phyloP scores from a whole-genome alignment of 176 grass and related monocot species.

The Eleusine indica region DNA sequence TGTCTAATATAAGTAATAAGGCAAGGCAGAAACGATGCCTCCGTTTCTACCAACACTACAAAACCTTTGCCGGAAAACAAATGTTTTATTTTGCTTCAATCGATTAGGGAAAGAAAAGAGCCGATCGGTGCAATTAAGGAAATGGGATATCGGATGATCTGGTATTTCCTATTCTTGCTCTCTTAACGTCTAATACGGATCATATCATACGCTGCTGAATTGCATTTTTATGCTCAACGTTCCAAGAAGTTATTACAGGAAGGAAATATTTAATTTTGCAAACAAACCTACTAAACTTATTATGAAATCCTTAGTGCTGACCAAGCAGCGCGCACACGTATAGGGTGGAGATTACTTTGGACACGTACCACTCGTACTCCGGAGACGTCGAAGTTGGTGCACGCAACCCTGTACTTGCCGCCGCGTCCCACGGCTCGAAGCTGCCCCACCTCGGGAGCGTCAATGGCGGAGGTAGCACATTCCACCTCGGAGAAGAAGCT shows the following conservation, averaged over 20 bases:
- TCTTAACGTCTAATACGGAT: background rate
- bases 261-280: background rate
- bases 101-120: background rate
- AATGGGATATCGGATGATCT: background rate
- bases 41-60: too few relatives aligned
- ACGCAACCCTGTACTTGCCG: conserved; percentile 22
- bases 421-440: background rate
- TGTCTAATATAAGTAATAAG: too few relatives aligned
- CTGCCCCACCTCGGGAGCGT: conserved; percentile 34
- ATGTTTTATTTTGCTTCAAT: too few relatives aligned
- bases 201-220: background rate
- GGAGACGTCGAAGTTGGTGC: conserved; percentile 34
- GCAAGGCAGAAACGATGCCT: too few relatives aligned
- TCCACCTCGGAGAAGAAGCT: background rate
- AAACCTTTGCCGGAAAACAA: too few relatives aligned
- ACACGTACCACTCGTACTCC: conserved; percentile 43
- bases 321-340: background rate
- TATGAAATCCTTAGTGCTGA: background rate
- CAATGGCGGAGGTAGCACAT: conserved; percentile 33
- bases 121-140: conserved; percentile 20
- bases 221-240: background rate
- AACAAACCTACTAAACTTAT: background rate
- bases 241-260: background rate
- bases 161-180: background rate
- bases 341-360: too few relatives aligned